Evolutionary conservation across 768 basidiomycete species (phyloP).

Genomic region (Tricholoma sp.): DNA sequence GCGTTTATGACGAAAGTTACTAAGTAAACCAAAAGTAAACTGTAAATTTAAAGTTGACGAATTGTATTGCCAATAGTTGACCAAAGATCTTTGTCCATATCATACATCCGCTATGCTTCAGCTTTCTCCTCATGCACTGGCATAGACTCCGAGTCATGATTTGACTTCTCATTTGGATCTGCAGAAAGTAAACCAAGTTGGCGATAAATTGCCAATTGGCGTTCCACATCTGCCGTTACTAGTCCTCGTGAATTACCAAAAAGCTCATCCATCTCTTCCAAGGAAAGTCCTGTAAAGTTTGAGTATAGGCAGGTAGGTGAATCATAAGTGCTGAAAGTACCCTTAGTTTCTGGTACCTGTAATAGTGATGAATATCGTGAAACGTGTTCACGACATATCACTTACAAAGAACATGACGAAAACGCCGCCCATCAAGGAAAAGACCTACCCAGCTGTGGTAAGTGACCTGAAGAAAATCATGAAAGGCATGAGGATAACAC

Average conservation of each 20-base stretch:
- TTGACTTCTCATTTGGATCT: neutral
- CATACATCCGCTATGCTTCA: neutral
- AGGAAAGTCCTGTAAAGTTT: slow-evolving; percentile 38
- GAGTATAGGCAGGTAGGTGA: neutral
- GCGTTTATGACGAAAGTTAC: too few species aligned
- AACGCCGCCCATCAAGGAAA: slow-evolving; percentile 63
- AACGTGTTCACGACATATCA: neutral
- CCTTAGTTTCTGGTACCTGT: slow-evolving; percentile 71
- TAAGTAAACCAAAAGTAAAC: too few species aligned
- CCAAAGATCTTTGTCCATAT: too few species aligned
- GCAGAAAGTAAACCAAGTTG: slow-evolving; percentile 53
- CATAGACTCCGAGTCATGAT: too few species aligned
- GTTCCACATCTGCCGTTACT: slow-evolving; percentile 49
- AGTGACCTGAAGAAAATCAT: neutral
- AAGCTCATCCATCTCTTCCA: slow-evolving; percentile 79
- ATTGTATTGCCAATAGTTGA: too few species aligned
- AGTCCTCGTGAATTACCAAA: slow-evolving; percentile 57
- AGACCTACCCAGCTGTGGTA: slow-evolving; percentile 33
- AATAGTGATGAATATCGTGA: neutral
- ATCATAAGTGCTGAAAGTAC: slow-evolving; percentile 18
- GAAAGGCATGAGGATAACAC: slow-evolving; percentile 14
- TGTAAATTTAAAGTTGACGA: too few species aligned
- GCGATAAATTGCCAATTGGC: slow-evolving; percentile 46
- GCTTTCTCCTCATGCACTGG: slow-evolving; percentile 8
- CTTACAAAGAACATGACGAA: slow-evolving; percentile 63